Base-by-base conservation (phyloP, 108 stramenopile genomes). In the Cyclostephanos tholiformis region DNA sequence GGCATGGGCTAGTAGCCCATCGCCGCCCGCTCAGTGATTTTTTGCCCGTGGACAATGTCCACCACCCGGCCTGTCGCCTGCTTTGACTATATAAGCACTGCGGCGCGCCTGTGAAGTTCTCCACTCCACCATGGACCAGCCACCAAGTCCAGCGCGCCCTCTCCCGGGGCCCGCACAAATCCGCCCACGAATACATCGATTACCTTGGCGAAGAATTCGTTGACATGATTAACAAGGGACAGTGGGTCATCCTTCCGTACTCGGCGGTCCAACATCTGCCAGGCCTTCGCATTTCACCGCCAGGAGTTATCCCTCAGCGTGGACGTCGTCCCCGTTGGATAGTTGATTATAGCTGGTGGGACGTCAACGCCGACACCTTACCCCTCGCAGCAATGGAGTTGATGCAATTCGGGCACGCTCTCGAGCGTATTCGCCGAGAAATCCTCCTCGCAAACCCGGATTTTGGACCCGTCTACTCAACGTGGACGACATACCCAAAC, bases 211-310 rank as follows among this genome's bases (percentile, higher is more conserved):
- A 57, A 57, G 56, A 57, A 26, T 57, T 57, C 56, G 29, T 57
- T 57, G 56, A 57, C 56, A 57, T 57, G 43, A 63, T 48, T 22
- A 19, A 50, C 23, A 48, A 50, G 30, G 66, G 66, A n/a, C 48
- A 51, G 22, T 67, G 66, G 66, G 26, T 50, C 11, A 69, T 84
- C 25, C 67, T 83, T n/a, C 77, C 82, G 6, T 73, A 41, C 36
- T 4, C 12, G 8, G 32, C 41, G 4, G 69, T 80, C 48, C 49
- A 51, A 26, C 53, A 71, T 29, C 27, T 75, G 4, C 51, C n/a
- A 13, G 39, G 38, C 66, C 46, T 67, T n/a, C 66, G 66, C 12
- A 19, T 67, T 38, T 48, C n/a, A n/a, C n/a, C n/a, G n/a, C n/a
- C n/a, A n/a, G n/a, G n/a, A n/a, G n/a, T n/a, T n/a, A n/a, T n/a